phyloP scores from a whole-genome alignment of 192 early-diverging fungal genomes.

The Cetraspora pellucida region DNA sequence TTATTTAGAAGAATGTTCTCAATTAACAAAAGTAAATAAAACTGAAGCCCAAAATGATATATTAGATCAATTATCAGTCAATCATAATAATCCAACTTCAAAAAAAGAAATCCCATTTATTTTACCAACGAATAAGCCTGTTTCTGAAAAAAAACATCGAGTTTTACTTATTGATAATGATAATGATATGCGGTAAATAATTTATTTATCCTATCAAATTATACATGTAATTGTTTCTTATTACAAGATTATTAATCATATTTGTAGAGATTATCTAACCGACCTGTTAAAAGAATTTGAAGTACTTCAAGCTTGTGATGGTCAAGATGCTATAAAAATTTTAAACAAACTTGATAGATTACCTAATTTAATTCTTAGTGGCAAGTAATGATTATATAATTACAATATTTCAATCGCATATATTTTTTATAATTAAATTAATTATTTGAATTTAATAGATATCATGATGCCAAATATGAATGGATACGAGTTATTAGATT shows the following conservation, averaged over 20 bases:
- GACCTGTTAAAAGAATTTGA: constrained; percentile 42
- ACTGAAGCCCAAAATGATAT: too few species aligned
- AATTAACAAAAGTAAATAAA: constrained; percentile 40
- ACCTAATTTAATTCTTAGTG: constrained; percentile 43
- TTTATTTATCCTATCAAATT: background rate
- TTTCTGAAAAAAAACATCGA: background rate
- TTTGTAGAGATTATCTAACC: constrained; percentile 28
- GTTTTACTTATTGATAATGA: constrained; percentile 52
- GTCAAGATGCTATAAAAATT: too few species aligned
- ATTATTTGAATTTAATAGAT: constrained; percentile 61
- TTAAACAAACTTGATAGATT: constrained; percentile 7
- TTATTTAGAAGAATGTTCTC: constrained; percentile 38
- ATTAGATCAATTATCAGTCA: too few species aligned
- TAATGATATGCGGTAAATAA: constrained; percentile 46
- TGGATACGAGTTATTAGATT: constrained; percentile 51
- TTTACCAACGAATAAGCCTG: too few species aligned
- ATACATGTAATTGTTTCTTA: background rate
- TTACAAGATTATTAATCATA: background rate
- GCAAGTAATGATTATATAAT: too few species aligned
- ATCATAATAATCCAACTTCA: too few species aligned
- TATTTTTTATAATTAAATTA: constrained; percentile 63
- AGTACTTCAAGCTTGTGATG: too few species aligned
- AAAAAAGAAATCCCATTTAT: too few species aligned
- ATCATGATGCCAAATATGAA: too few species aligned
- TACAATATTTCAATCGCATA: background rate